Evolutionary conservation across 1,284 basidiomycete species (phyloP), one percentile per base, ranked within the genome.

Genomic region (Microbotryum intermedium): DNA sequence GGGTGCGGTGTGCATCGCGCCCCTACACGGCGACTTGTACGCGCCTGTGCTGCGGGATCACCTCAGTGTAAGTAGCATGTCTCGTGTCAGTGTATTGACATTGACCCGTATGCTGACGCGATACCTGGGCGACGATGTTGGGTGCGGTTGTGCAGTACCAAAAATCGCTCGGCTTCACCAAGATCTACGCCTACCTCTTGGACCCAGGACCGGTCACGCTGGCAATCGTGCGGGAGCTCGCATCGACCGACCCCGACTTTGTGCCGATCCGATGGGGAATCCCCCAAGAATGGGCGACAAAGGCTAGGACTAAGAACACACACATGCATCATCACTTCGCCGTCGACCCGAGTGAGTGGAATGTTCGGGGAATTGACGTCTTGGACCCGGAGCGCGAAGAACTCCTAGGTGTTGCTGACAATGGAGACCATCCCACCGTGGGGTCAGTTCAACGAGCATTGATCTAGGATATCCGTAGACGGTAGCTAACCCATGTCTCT

Each of bases 131-230:
- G 23, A 23, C 8, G 46, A 23, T 48, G 23, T 25, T 13, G 50
- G 30, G 25, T 9, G 13, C 50, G 50, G 18, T 23, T 20, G 30
- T 16, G 34, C 42, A 30, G 28, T 53, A 58, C 50, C 53, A 58
- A 44, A 50, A 45, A 34, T 50, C 43, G 8, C 57, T 58, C 45
- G 57, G 57, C 20, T 53, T 58, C 46, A 25, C 42, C 44, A n/a
- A 53, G 26, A 48, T 58, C 51, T 58, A 53, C 57, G 44, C 51
- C 23, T 58, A 58, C 45, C 45, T 58, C 30, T 45, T 58, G 50
- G 51, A 58, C 46, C 57, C 57, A 4, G 57, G 57, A 49, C 57
- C 57, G 21, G 43, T 48, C 18, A 58, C 57, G 46, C 34, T 53
- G 26, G 43, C 23, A 23, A 30, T 58, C 51, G 20, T 58, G 7